Base-by-base conservation (phyloP, 208 protist species). In the Vickermania spadyakhi region DNA sequence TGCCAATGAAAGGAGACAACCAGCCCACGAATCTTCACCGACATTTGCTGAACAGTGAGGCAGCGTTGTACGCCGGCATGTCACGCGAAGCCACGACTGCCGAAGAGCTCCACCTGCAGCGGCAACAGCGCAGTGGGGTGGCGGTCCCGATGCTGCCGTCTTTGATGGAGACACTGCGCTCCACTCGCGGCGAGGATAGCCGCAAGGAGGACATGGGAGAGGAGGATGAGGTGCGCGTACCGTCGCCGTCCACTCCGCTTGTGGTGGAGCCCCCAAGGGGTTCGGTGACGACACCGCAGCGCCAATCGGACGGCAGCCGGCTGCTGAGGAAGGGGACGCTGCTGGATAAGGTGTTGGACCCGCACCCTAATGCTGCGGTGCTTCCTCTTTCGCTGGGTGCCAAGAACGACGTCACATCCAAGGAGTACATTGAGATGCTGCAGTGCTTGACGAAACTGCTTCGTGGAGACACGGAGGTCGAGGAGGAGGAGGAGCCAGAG, bases 381-480 rank as follows among this genome's bases (percentile, higher is more conserved):
- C 36, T 45, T 7, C 36, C 36, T n/a, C 36, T 45, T 45, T 45
- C 36, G 7, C 36, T 45, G 36, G 36, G 36, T 18, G 7, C 36
- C 7, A 7, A 18, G 18, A 45, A 45, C 36, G 18, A 45, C 36
- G 36, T 18, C 36, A 7, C 36, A 18, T n/a, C 36, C 36, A 45
- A 45, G 36, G 36, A n/a, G 18, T 93, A 93, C 58, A 28, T 77
- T 7, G 82, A 79, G 66, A 93, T 93, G 86, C 68, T 93, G 55
- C 81, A 89, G 64, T 82, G 90, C 72, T 64, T 93, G 3, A 88
- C 78, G 59, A 75, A 77, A 26, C 56, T 93, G 29, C 72, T 93
- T 7, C 72, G 70, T 18, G 62, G 31, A 3, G 49, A 56, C 49
- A 63, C 59, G 22, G n/a, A 26, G 3, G 7, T 49, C 28, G 67